phyloP scores from a whole-genome alignment of 768 basidiomycete species.

The Russula brevipes region DNA sequence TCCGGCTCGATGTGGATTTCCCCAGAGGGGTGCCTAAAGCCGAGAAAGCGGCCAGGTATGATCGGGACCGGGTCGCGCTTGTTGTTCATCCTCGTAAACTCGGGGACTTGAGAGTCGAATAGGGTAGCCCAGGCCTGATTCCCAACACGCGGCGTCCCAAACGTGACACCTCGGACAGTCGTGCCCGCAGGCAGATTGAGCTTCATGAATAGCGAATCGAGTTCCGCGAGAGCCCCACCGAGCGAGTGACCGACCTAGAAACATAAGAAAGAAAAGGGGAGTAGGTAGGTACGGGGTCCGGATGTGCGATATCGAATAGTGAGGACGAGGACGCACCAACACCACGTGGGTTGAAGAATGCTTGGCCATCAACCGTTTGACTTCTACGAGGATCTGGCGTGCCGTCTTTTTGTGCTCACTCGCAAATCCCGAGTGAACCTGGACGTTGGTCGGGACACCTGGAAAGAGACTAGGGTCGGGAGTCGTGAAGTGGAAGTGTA shows the following conservation, averaged over 20 bases:
- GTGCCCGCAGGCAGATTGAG: conserved; percentile 23
- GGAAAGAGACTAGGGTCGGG: conserved; percentile 20
- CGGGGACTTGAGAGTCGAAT: conserved; percentile 19
- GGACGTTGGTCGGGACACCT: neutral
- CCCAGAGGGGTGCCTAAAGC: conserved; percentile 14
- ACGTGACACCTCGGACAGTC: conserved; percentile 21
- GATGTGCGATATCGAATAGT: neutral
- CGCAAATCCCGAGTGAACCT: conserved; percentile 17
- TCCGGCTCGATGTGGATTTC: conserved; percentile 20
- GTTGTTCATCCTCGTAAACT: conserved; percentile 24
- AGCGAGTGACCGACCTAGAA: conserved; percentile 18
- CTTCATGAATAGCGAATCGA: conserved; percentile 22
- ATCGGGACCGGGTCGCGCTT: conserved; percentile 20
- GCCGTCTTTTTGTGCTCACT: conserved; percentile 22
- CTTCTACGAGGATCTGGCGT: conserved; percentile 18
- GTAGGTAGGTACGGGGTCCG: neutral
- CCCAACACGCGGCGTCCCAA: conserved; percentile 24
- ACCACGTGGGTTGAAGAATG: conserved; percentile 14
- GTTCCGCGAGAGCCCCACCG: conserved; percentile 24
- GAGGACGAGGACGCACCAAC: conserved; percentile 9
- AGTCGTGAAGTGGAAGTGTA: neutral
- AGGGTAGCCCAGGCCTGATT: conserved; percentile 13
- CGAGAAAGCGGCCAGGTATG: conserved; percentile 19
- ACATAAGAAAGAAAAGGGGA: neutral
- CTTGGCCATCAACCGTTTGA: conserved; percentile 15